Evolutionary conservation across 2,329 filamentous ascomycete genomes (phyloP).

Genomic region (Pseudogymnoascus sp.): DNA sequence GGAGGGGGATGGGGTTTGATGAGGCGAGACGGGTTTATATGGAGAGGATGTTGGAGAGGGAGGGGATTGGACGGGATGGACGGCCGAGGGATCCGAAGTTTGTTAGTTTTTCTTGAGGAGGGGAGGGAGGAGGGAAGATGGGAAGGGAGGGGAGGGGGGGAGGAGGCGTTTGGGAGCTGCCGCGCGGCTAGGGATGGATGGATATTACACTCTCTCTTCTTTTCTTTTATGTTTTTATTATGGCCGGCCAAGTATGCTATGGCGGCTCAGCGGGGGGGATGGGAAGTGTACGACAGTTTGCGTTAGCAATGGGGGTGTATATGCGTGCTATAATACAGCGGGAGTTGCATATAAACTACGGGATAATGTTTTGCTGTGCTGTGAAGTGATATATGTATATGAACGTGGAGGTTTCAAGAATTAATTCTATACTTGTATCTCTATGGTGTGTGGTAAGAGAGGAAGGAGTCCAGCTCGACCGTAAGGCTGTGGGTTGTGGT

Average conservation of each 20-base stretch:
- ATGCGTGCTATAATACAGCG: not conserved
- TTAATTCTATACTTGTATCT: too few species aligned
- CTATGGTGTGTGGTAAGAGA: too few species aligned
- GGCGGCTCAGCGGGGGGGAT: not conserved
- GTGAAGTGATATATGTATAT: not conserved
- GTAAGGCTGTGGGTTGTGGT: too few species aligned
- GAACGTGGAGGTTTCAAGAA: not conserved
- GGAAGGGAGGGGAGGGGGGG: too few species aligned
- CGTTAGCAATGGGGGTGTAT: not conserved
- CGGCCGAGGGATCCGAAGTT: constrained; percentile 88
- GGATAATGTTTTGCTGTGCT: not conserved
- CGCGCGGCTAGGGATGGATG: not conserved
- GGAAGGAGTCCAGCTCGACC: too few species aligned
- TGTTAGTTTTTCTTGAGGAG: constrained; percentile 69
- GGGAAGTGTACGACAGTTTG: not conserved
- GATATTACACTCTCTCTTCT: not conserved
- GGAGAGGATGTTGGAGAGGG: constrained; percentile 75
- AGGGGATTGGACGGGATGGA: constrained; percentile 83
- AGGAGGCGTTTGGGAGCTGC: not conserved
- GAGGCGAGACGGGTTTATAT: constrained; percentile 81
- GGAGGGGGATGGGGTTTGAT: constrained; percentile 72
- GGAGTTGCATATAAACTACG: not conserved
- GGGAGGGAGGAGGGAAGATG: too few species aligned
- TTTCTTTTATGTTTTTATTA: not conserved
- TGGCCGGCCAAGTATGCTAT: not conserved